A percentile compares a stretch with the other conserved stretches of the same genome.
These are phyloP conservation scores for Mycena vulgaris DNA, from an alignment of 768 basidiomycete genomes.

Conservation along the genomic window DNA sequence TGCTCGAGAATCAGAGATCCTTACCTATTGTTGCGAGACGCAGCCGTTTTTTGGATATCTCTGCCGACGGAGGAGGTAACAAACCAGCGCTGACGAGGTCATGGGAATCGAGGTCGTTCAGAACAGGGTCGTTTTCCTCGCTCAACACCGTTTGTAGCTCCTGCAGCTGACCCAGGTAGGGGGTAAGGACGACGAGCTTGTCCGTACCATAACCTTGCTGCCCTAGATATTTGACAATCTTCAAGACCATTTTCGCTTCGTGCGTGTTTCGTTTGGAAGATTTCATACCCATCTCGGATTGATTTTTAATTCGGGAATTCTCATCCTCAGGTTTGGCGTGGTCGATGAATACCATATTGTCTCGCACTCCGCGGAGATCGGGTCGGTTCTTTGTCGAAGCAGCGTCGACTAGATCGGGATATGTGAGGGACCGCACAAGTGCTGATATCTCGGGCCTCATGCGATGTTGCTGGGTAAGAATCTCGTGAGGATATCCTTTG, in stretches of 20 bases:
- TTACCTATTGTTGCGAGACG: constrained; percentile 78
- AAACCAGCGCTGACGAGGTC: constrained; percentile 75
- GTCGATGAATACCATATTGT: constrained; percentile 74
- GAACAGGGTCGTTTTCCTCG: constrained; percentile 68
- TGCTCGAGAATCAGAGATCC: neutral
- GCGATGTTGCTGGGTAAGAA: constrained; percentile 72
- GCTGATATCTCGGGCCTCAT: constrained; percentile 84
- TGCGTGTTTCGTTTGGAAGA: constrained; percentile 74
- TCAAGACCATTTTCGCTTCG: constrained; percentile 76
- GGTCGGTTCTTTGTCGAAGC: constrained; percentile 64
- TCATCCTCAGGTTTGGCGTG: constrained; percentile 72
- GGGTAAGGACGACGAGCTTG: constrained; percentile 75
- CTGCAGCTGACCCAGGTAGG: constrained; percentile 77
- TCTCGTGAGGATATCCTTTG: constrained; percentile 73
- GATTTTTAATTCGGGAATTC: constrained; percentile 56
- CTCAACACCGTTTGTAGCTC: constrained; percentile 64
- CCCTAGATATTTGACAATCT: constrained; percentile 74
- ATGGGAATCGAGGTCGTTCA: constrained; percentile 73
- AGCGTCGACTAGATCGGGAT: constrained; percentile 75
- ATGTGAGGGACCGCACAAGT: constrained; percentile 73
- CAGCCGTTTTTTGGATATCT: constrained; percentile 60
- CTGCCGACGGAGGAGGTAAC: constrained; percentile 55
- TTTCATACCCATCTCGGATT: constrained; percentile 60
- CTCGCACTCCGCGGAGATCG: constrained; percentile 66
- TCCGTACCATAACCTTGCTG: constrained; percentile 79